Evolutionary conservation across 352 stramenopile genomes (phyloP), one percentile per base, ranked within the genome.

Genomic region (Globisporangium acanthophoron): DNA sequence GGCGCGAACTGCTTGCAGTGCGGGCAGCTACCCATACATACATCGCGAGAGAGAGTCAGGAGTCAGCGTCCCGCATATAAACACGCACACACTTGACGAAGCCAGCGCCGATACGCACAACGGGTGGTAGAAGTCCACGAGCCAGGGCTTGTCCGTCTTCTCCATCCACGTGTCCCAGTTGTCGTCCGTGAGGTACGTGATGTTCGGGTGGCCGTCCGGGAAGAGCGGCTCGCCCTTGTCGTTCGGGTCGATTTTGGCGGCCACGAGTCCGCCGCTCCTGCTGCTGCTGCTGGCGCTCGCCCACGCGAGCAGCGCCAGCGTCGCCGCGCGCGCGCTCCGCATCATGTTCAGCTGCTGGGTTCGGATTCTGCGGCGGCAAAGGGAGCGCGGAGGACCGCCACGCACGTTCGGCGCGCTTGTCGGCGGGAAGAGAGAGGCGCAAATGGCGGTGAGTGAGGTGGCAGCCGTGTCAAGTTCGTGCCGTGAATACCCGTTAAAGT

Each of bases 101-200:
- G 35, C 12, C 35, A 21, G 52, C 12, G 13, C n/a, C 16, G 6
- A 3, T 5, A 74, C 80, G 64, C 80, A 93, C 83, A 90, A 93
- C 8, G 83, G 83, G 61, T 93, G 83, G 64, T 93, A 93, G 63
- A 93, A 93, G 70, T 93, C 80, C 27, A 93, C 73, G 51, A 93
- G 65, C 83, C 83, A 93, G 31, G 83, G 83, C 52, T 87, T 86
- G 67, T 88, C 77, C 46, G 80, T 88, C 67, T 87, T 79, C 56
- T 66, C 56, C 68, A 88, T 78, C 66, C 82, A 74, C 44, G 75
- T 61, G 66, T 91, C 74, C 75, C 78, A 93, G 71, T 93, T 93
- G 45, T 82, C 71, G 69, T 93, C 83, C 47, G 83, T 93, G 62
- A 93, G 70, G 71, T 80, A 93, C 68, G 83, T 93, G 71, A 93